phyloP scores from a whole-genome alignment of 2,329 filamentous ascomycete genomes.

The Remersonia thermophila region DNA sequence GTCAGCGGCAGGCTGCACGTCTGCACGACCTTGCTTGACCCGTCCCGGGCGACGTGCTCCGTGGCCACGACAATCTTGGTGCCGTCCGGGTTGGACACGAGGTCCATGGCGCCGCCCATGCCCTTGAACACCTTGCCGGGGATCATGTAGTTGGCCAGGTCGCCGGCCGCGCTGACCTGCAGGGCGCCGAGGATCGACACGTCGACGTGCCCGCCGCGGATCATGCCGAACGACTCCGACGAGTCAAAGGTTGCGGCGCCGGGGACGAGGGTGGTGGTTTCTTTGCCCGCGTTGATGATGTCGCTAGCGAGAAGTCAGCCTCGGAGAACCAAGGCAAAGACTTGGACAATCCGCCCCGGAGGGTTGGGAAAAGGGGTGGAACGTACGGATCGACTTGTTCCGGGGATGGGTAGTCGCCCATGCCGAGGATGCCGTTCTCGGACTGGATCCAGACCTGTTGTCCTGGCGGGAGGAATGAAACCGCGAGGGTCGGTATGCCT shows the following conservation, averaged over 20 bases:
- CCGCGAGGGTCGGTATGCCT: slow-evolving; percentile 80
- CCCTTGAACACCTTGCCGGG: slow-evolving; percentile 80
- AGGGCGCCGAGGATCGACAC: slow-evolving; percentile 74
- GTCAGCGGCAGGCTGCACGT: slow-evolving; percentile 53
- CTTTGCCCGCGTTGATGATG: slow-evolving; percentile 78
- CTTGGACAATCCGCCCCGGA: background rate
- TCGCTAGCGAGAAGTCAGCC: slow-evolving; percentile 31
- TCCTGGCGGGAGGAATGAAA: slow-evolving; percentile 56
- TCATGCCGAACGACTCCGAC: slow-evolving; percentile 77
- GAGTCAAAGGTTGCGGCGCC: slow-evolving; percentile 70
- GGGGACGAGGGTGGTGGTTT: slow-evolving; percentile 68
- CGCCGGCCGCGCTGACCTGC: slow-evolving; percentile 66
- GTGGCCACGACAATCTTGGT: slow-evolving; percentile 64
- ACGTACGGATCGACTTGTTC: slow-evolving; percentile 55
- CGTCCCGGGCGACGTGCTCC: slow-evolving; percentile 55
- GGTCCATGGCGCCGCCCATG: slow-evolving; percentile 70
- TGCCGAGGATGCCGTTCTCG: slow-evolving; percentile 76
- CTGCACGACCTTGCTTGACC: slow-evolving; percentile 53
- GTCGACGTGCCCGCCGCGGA: slow-evolving; percentile 71
- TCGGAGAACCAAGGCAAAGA: background rate
- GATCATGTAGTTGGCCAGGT: slow-evolving; percentile 84
- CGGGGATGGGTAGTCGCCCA: slow-evolving; percentile 66
- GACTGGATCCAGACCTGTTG: slow-evolving; percentile 73
- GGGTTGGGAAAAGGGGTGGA: too few relatives aligned
- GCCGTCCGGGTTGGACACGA: slow-evolving; percentile 57